A percentile compares a stretch with the other conserved stretches of the same genome.
Conservation (phyloP, 164 flowering plant species). For the Litsea cubeba region DNA sequence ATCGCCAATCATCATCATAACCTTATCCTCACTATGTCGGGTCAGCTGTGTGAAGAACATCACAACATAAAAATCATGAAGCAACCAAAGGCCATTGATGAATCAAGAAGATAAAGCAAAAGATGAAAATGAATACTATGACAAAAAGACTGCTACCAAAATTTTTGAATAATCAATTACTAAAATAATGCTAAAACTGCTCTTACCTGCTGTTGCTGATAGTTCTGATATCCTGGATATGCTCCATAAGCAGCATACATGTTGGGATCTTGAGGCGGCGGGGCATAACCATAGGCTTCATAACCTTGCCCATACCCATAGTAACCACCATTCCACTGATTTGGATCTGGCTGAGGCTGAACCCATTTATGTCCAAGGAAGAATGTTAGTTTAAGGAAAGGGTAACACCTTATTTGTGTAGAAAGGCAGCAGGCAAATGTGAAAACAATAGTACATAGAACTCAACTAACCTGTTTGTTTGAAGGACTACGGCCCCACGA, state of each 20-base stretch:
- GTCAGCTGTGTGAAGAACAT: too few relatives aligned
- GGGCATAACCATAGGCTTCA: slow-evolving; percentile 64
- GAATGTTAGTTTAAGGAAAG: slow-evolving; percentile 3
- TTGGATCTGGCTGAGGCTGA: slow-evolving; percentile 59
- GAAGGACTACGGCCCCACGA: slow-evolving; percentile 88
- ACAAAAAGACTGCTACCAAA: too few relatives aligned
- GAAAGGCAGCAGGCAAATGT: background rate
- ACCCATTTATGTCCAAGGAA: slow-evolving; percentile 14
- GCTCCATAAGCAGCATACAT: slow-evolving; percentile 51
- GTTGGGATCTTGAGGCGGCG: slow-evolving; percentile 68
- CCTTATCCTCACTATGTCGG: too few relatives aligned
- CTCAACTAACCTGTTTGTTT: slow-evolving; percentile 54
- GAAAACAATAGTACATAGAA: background rate
- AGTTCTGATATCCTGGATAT: slow-evolving; percentile 56
- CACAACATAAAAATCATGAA: too few relatives aligned
- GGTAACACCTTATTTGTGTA: background rate
- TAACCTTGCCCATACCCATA: slow-evolving; percentile 62
- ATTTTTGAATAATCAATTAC: too few relatives aligned
- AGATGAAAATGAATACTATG: too few relatives aligned
- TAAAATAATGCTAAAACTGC: background rate
- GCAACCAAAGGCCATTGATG: too few relatives aligned
- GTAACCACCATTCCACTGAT: slow-evolving; percentile 51
- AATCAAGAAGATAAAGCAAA: too few relatives aligned
- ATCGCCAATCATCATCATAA: too few relatives aligned
- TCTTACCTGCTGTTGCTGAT: slow-evolving; percentile 55